A percentile compares a stretch with the other conserved stretches of the same genome.
These are phyloP conservation scores for Kwoniella shivajii DNA, from an alignment of 1,284 basidiomycete genomes.

Conservation along the genomic window DNA sequence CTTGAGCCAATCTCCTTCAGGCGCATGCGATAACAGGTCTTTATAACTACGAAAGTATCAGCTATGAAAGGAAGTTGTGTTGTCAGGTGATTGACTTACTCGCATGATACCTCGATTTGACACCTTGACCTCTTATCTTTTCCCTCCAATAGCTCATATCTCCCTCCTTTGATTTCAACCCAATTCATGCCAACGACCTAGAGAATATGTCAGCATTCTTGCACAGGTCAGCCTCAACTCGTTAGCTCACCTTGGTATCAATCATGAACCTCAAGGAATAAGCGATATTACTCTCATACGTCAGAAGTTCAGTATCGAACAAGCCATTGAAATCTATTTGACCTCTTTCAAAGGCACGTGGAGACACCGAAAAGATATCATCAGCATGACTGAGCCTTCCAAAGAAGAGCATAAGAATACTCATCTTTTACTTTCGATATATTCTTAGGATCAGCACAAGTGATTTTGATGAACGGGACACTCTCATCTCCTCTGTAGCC, in stretches of 20 bases:
- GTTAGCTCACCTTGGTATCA: constrained; percentile 71
- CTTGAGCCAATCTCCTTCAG: constrained; percentile 86
- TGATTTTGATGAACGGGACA: constrained; percentile 80
- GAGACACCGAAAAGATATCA: constrained; percentile 28
- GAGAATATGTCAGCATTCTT: neutral
- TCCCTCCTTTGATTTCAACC: constrained; percentile 83
- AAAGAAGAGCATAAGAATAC: constrained; percentile 53
- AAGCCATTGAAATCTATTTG: constrained; percentile 73
- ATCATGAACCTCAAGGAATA: constrained; percentile 94
- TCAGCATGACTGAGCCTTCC: neutral
- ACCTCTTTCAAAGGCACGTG: constrained; percentile 83
- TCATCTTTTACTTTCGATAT: constrained; percentile 87
- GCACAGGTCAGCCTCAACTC: neutral
- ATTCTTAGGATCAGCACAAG: constrained; percentile 67
- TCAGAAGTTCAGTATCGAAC: constrained; percentile 65
- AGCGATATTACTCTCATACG: constrained; percentile 88
- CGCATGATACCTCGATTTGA: constrained; percentile 79
- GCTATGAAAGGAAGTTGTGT: neutral
- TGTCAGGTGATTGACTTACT: constrained; percentile 58
- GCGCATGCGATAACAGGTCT: constrained; percentile 78
- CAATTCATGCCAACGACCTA: constrained; percentile 97
- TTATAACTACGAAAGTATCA: constrained; percentile 63
- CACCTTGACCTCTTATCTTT: constrained; percentile 72
- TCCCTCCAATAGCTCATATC: constrained; percentile 66
- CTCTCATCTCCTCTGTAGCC: constrained; percentile 80